Evolutionary conservation across 2,329 filamentous ascomycete genomes (phyloP).

Genomic region (Ustilaginoidea virens): DNA sequence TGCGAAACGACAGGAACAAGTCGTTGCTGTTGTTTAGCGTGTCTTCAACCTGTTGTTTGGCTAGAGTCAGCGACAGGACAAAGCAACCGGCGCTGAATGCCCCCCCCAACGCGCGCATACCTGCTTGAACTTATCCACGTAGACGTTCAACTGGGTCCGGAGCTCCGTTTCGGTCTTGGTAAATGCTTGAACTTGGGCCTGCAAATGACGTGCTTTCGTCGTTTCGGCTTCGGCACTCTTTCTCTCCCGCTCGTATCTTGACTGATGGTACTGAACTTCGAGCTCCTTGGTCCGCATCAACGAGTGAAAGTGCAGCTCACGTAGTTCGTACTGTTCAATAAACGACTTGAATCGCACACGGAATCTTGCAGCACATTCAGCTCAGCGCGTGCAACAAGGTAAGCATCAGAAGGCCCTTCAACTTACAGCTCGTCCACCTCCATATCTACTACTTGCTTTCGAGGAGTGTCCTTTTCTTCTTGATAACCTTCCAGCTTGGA

Average conservation of each 20-base stretch:
- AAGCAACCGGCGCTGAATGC: too few relatives aligned
- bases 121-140: slow-evolving; percentile 99
- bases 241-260: slow-evolving; percentile 77
- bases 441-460: slow-evolving; percentile 67
- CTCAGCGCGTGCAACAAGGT: slow-evolving; percentile 3
- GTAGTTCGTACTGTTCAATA: slow-evolving; percentile 90
- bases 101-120: too few relatives aligned
- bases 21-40: slow-evolving; percentile 98
- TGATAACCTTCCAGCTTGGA: slow-evolving; percentile 80
- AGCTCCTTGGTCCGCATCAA: slow-evolving; percentile 88
- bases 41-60: slow-evolving; percentile 65
- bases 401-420: slow-evolving; percentile 1
- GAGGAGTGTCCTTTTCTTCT: slow-evolving; percentile 69
- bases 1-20: slow-evolving; percentile 87
- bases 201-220: slow-evolving; percentile 67
- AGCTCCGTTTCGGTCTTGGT: slow-evolving; percentile 92
- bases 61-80: too few relatives aligned
- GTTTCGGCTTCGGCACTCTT: slow-evolving; percentile 75
- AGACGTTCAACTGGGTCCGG: slow-evolving; percentile 89
- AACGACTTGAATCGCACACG: slow-evolving; percentile 86
- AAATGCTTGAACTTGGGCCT: slow-evolving; percentile 84
- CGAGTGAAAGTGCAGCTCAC: slow-evolving; percentile 86
- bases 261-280: slow-evolving; percentile 84
- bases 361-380: slow-evolving; percentile 33
- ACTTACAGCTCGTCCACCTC: slow-evolving; percentile 78